Percentiles rank a stretch among this genome's conserved stretches.
Conservation (phyloP, 148 eudicot genomes). For the Suaeda aralocaspica region DNA sequence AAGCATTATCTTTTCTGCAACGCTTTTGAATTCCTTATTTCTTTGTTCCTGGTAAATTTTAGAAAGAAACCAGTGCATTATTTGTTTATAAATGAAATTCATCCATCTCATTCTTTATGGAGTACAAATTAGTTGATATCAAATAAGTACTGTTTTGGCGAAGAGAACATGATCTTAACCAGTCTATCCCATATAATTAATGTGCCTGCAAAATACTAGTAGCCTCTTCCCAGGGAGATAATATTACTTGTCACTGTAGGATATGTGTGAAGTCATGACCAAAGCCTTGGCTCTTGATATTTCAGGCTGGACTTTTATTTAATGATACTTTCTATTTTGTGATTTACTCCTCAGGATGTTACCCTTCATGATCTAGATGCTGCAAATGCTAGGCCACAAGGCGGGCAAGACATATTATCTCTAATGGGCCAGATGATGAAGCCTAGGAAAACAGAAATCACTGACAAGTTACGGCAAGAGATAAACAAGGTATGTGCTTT, state of each 20-base stretch:
- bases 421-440: constrained; percentile 99
- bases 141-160: not conserved
- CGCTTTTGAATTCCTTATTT: too few relatives aligned
- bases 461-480: constrained; percentile 93
- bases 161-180: not conserved
- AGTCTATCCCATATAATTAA: not conserved
- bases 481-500: constrained; percentile 64
- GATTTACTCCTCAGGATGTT: constrained; percentile 63
- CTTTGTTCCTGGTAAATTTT: too few relatives aligned
- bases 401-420: constrained; percentile 95
- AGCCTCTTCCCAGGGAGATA: not conserved
- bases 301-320: not conserved
- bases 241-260: not conserved
- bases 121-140: too few relatives aligned
- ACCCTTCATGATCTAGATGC: constrained; percentile 97
- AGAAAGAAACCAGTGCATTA: too few relatives aligned
- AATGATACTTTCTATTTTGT: not conserved
- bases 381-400: constrained; percentile 99
- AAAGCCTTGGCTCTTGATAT: not conserved
- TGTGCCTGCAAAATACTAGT: not conserved
- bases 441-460: constrained; percentile 94
- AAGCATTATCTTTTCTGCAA: too few relatives aligned
- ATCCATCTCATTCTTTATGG: too few relatives aligned
- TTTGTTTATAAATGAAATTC: too few relatives aligned
- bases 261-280: not conserved